A percentile compares a stretch with the other conserved stretches of the same genome.
phyloP scores from a whole-genome alignment of 345 rosid genomes.

The Laguncularia racemosa region DNA sequence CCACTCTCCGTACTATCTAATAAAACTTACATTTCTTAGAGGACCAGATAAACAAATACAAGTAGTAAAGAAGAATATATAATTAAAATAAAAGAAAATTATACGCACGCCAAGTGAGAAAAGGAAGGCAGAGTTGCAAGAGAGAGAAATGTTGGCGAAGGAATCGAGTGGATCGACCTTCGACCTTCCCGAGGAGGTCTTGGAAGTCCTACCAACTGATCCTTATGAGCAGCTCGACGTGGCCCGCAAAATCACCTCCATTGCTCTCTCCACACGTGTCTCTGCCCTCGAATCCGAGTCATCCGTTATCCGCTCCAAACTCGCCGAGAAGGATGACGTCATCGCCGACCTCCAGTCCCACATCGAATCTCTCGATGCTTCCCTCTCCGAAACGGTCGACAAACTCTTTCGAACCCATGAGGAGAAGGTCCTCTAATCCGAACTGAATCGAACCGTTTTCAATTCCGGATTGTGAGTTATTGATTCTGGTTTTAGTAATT shows the following conservation, averaged over 20 bases:
- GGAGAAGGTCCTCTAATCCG: slow-evolving; percentile 47
- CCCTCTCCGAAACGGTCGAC: slow-evolving; percentile 51
- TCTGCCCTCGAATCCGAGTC: slow-evolving; percentile 77
- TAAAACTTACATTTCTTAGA: no score
- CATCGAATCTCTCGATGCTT: slow-evolving; percentile 57
- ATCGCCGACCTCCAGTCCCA: slow-evolving; percentile 58
- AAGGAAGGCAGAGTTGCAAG: background rate
- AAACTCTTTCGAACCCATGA: slow-evolving; percentile 47
- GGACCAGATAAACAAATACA: no score
- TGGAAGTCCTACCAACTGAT: slow-evolving; percentile 74
- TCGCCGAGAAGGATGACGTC: slow-evolving; percentile 59
- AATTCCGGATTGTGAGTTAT: background rate
- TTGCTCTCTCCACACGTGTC: slow-evolving; percentile 86
- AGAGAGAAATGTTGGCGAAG: slow-evolving; percentile 23
- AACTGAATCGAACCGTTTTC: background rate
- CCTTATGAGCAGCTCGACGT: slow-evolving; percentile 93
- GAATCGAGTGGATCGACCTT: slow-evolving; percentile 39
- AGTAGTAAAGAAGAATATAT: no score
- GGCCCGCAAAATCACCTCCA: slow-evolving; percentile 94
- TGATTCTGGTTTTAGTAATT: background rate
- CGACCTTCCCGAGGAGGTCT: slow-evolving; percentile 74
- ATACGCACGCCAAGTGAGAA: background rate
- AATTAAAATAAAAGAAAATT: no score
- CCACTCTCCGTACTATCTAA: no score
- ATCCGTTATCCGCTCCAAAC: slow-evolving; percentile 36